Evolutionary conservation across 2,329 filamentous ascomycete genomes (phyloP).

Genomic region (Aspergillus jensenii): DNA sequence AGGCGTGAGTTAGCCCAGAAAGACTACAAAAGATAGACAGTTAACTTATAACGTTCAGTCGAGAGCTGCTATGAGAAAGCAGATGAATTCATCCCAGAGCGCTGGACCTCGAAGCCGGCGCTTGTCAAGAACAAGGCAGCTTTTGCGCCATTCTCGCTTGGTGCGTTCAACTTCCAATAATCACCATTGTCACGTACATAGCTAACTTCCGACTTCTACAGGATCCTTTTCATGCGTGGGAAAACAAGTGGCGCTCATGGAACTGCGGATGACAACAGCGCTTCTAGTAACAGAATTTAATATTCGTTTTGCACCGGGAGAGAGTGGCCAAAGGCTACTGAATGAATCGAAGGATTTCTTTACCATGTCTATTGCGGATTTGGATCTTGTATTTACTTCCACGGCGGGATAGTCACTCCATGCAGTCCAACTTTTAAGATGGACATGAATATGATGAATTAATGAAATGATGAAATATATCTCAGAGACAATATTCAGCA

Average conservation of each 20-base stretch:
- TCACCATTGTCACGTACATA: too few relatives aligned
- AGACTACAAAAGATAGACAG: fast-evolving
- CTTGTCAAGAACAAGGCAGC: neutral
- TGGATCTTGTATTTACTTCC: neutral
- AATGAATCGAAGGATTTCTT: constrained; percentile 1
- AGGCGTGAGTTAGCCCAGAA: too few relatives aligned
- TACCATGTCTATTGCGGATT: neutral
- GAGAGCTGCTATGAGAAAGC: neutral
- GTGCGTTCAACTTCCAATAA: neutral
- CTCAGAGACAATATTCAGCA: neutral
- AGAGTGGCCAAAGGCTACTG: neutral
- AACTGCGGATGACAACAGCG: neutral
- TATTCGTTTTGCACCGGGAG: constrained; percentile 4
- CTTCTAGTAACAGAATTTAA: neutral
- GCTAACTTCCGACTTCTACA: neutral
- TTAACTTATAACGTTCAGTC: neutral
- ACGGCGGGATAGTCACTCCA: too few relatives aligned
- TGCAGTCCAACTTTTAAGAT: too few relatives aligned
- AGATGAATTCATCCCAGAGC: constrained; percentile 4
- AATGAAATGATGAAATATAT: too few relatives aligned
- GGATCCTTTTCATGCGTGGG: neutral
- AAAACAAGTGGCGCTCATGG: constrained; percentile 3
- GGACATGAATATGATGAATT: too few relatives aligned
- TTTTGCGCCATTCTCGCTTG: neutral
- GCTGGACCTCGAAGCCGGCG: constrained; percentile 1